Evolutionary conservation across 2,329 filamentous ascomycete genomes (phyloP).

Genomic region (Aureobasidium zeae): DNA sequence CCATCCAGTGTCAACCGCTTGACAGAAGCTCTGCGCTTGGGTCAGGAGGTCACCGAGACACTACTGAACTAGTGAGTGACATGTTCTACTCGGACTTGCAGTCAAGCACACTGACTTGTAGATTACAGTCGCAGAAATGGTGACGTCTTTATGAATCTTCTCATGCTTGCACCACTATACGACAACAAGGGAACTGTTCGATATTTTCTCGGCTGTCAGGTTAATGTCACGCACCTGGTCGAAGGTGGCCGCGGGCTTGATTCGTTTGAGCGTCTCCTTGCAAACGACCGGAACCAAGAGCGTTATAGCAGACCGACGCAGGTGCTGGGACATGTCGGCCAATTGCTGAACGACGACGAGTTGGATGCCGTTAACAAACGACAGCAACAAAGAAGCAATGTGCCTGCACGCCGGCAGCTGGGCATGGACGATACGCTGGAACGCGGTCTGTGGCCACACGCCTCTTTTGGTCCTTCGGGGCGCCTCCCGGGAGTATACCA

Average conservation of each 20-base stretch:
- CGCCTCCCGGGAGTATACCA: constrained; percentile 32
- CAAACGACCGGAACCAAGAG: constrained; percentile 24
- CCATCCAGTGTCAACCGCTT: constrained; percentile 29
- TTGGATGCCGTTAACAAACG: constrained; percentile 25
- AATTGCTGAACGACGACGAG: constrained; percentile 27
- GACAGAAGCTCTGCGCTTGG: constrained; percentile 28
- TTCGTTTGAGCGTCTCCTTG: constrained; percentile 28
- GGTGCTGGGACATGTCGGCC: constrained; percentile 24
- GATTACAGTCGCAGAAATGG: constrained; percentile 29
- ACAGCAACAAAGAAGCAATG: no score
- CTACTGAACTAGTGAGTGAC: constrained; percentile 33
- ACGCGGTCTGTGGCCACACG: constrained; percentile 25
- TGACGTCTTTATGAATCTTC: constrained; percentile 34
- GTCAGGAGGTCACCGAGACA: constrained; percentile 36
- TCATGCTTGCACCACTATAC: constrained; percentile 33
- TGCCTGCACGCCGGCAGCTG: constrained; percentile 20
- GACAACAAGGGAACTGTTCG: constrained; percentile 34
- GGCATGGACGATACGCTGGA: constrained; percentile 27
- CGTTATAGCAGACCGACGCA: constrained; percentile 24
- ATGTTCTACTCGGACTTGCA: no score
- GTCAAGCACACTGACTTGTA: neutral
- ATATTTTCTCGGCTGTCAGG: constrained; percentile 34
- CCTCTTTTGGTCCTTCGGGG: constrained; percentile 26
- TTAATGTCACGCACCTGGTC: constrained; percentile 32
- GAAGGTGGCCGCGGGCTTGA: constrained; percentile 30